These are phyloP conservation scores for Kluyveromyces starmeri DNA, from an alignment of 805 yeast species.

Conservation along the genomic window DNA sequence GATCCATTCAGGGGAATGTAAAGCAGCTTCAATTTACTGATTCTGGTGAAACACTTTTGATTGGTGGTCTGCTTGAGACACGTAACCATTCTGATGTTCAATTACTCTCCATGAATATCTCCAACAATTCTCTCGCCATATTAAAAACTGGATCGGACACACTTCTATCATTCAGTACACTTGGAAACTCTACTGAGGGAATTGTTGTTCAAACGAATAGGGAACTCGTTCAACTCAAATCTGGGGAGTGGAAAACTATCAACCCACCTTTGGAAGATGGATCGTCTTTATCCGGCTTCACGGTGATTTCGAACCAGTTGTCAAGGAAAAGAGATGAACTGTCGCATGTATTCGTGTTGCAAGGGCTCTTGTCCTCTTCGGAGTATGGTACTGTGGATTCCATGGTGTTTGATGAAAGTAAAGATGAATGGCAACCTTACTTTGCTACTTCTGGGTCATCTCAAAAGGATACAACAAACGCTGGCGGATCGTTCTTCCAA, in stretches of 20 bases:
- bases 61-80: slow-evolving; percentile 48
- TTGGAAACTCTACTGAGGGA: slow-evolving; percentile 36
- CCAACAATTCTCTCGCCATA: slow-evolving; percentile 7
- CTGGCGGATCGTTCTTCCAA: slow-evolving; percentile 27
- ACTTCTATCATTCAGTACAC: slow-evolving; percentile 38
- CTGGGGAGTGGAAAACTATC: slow-evolving; percentile 1
- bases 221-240: slow-evolving; percentile 2
- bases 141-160: slow-evolving; percentile 12
- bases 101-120: slow-evolving; percentile 33
- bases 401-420: slow-evolving; percentile 12
- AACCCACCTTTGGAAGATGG: slow-evolving; percentile 2
- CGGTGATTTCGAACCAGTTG: background rate
- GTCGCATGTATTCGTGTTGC: slow-evolving; percentile 18
- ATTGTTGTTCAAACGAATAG: slow-evolving; percentile 20
- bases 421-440: slow-evolving; percentile 21
- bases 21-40: slow-evolving; percentile 41
- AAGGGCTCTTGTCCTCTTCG: slow-evolving; percentile 33
- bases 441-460: slow-evolving; percentile 7
- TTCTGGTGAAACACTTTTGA: slow-evolving; percentile 30
- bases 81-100: slow-evolving; percentile 31
- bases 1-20: slow-evolving; percentile 42
- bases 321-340: background rate
- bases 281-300: slow-evolving; percentile 3
- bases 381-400: slow-evolving; percentile 27
- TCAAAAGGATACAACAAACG: slow-evolving; percentile 24